Evolutionary conservation across 129 eudicot genomes (phyloP), one percentile per base, ranked within the genome.

Genomic region (Rutidosis leptorrhynchoides): DNA sequence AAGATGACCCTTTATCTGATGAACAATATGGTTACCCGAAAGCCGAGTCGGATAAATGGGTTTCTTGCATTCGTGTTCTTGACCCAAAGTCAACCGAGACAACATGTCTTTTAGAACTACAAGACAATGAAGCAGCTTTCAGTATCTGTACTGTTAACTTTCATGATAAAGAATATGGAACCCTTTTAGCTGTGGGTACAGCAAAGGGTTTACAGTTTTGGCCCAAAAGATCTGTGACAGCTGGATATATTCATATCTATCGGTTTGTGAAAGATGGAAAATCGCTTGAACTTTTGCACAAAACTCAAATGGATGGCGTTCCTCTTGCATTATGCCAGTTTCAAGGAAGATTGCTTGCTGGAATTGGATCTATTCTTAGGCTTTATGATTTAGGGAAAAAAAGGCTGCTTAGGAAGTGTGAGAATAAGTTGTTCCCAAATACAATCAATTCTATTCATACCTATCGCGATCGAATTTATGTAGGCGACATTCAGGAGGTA

Each of bases 11-110:
- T 0, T 83, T 87, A n/a, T 86, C 97, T 46, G 99, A 94, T 68
- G 99, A 94, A 64, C 99, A 94, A 52, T 94, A 89, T 43, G 99
- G 99, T 27, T 94, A 94, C 73, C 99, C 99, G 1, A 94, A 94
- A 69, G 83, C 97, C 12, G 99, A 94, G 77, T 75, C 96, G 1
- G 90, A 84, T 52, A 89, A 76, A 75, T 94, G 99, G 99, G 99
- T 83, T 54, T 94, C 99, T 57, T 94, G 99, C 73, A 86, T 94
- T 60, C 82, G 99, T 58, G 97, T 94, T 76, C 95, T 94, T 68
- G 99, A 94, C 59, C 99, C 99, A 6, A 89, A 79, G 83, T 78
- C 97, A 66, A 71, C 84, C 2, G 87, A 84, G 55, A 94, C 97
- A 8, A 84, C 95, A 3, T 89, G 94, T 76, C 84, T 90, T 25